Base-by-base conservation (phyloP, 2,329 filamentous ascomycete genomes). In the Aspergillus viridinutans region DNA sequence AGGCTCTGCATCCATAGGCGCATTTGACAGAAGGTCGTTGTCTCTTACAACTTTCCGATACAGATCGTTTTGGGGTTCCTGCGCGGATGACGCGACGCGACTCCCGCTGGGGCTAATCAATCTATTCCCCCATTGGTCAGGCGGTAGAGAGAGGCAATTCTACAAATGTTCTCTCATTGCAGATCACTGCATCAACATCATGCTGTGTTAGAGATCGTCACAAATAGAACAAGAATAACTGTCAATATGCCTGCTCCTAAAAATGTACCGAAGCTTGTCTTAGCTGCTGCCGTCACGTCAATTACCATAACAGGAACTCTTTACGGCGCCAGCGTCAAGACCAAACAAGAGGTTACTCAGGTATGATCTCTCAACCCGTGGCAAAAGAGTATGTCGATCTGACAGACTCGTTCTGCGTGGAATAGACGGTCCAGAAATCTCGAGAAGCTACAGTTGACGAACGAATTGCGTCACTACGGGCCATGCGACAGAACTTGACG, bases 321-420 rank as follows among this genome's bases (percentile, higher is more conserved):
- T 59, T 86, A 85, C 63, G 85, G 85, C 25, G 85, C 85, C 21
- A 79, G 80, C 6, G 61, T 87, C 58, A 86, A 85, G 68, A 80
- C 77, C 3, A 71, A 78, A 32, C 74, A 79, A 60, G 80, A 86
- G 51, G 69, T 74, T 40, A 75, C 77, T 54, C 70, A 84, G 76
- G 84, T 85, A 72, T 47, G 70, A 56, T 20, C 28, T 21, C 21
- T 50, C 28, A 28, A 20, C 26, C 28, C 25, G 9, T 54, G 23
- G 25, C 40, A 14, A 26, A 49, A 17, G 5, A 47, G 47, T 52
- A 21, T 53, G 54, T 49, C 35, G 42, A 53, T 38, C 21, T 29
- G n/a, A 3, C 45, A 54, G 35, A 49, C 55, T 35, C 25, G 45
- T 32, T 45, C 29, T 54, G 26, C 23, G n/a, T 20, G 25, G 50